phyloP scores from a whole-genome alignment of 2,329 filamentous ascomycete genomes.

The Sporothrix curviconia region DNA sequence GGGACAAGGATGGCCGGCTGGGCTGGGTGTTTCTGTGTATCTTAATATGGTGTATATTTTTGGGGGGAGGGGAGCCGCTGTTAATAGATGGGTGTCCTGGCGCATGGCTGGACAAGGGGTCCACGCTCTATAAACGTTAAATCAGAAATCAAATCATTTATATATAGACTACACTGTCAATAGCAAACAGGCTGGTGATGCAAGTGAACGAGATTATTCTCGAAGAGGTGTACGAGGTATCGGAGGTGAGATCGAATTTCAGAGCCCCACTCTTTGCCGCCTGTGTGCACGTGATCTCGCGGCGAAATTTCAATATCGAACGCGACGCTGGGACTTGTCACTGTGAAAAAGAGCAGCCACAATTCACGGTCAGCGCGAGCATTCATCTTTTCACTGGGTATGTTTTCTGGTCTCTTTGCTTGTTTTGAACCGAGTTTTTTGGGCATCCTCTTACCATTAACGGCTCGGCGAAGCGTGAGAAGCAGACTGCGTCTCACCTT shows the following conservation, averaged over 20 bases:
- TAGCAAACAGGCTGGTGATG: no score
- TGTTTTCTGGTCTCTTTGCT: no score
- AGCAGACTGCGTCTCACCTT: no score
- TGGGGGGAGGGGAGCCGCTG: not conserved
- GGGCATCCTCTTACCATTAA: no score
- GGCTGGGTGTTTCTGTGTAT: constrained; percentile 13
- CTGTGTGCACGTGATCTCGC: constrained; percentile 9
- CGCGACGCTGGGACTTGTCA: no score
- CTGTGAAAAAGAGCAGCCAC: no score
- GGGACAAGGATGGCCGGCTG: not conserved
- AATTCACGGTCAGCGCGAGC: no score
- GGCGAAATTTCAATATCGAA: not conserved
- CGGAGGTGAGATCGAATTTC: not conserved
- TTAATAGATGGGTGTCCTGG: constrained; percentile 5
- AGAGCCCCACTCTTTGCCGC: no score
- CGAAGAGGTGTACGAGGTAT: not conserved
- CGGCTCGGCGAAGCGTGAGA: no score
- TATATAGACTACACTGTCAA: not conserved
- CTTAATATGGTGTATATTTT: constrained; percentile 17
- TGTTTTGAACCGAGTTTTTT: no score
- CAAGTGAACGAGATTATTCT: not conserved
- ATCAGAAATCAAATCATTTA: not conserved
- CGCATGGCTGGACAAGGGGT: constrained; percentile 7
- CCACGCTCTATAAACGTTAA: not conserved
- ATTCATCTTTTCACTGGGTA: no score